Conservation (phyloP, 192 early-diverging fungal genomes). For the Entomortierella chlamydospora region DNA sequence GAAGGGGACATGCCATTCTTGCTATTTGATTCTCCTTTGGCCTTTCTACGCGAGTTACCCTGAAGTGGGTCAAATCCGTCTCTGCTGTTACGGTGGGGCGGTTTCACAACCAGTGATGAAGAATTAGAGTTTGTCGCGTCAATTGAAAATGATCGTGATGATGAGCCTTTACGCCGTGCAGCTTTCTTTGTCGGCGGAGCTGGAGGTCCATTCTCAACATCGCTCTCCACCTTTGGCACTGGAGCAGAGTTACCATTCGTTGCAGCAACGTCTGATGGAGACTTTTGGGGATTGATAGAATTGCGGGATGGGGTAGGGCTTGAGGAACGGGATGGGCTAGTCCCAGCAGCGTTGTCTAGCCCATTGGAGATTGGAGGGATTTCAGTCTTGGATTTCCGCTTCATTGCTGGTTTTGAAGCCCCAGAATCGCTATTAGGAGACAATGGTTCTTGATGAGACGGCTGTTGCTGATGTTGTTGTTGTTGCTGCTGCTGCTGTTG, state of each 20-base stretch:
- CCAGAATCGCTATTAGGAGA: not conserved
- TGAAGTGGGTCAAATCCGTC: slow-evolving; percentile 6
- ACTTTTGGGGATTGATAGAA: not conserved
- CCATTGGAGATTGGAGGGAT: not conserved
- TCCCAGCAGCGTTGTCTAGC: not conserved
- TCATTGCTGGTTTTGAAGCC: not conserved
- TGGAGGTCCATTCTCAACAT: not conserved
- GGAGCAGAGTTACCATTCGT: not conserved
- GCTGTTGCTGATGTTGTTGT: slow-evolving; percentile 13
- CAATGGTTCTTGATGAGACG: not conserved
- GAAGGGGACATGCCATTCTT: not conserved
- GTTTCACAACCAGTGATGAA: slow-evolving; percentile 7
- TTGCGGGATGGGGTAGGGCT: not conserved
- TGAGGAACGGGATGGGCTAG: not conserved
- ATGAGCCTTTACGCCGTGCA: slow-evolving; percentile 31
- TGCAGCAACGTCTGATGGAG: not conserved
- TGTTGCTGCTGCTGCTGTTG: slow-evolving; percentile 13
- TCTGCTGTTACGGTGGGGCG: not conserved
- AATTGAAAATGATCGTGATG: slow-evolving; percentile 13
- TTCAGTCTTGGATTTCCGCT: not conserved
- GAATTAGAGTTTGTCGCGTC: slow-evolving; percentile 1
- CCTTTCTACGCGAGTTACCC: not conserved
- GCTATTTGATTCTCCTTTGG: not conserved
- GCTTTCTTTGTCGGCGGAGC: slow-evolving; percentile 8
- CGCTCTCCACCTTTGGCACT: not conserved